Evolutionary conservation across 208 protist species (phyloP).

Genomic region (Acanthamoeba triangularis): DNA sequence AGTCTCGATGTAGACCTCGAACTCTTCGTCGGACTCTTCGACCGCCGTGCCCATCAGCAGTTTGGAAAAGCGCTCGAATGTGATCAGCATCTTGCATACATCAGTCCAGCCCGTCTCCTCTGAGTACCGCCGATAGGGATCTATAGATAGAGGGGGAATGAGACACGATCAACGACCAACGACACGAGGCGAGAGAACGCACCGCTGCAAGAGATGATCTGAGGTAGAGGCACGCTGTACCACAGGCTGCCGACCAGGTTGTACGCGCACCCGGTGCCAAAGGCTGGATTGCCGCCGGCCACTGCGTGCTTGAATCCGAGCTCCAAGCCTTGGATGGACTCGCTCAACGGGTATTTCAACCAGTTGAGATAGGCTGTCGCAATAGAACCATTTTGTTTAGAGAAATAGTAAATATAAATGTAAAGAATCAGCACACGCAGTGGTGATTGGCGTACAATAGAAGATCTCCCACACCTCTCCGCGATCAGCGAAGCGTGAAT

Average conservation of each 20-base stretch:
- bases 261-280: conserved; percentile 48
- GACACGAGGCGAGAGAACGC: background rate
- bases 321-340: conserved; percentile 39
- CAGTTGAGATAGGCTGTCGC: conserved; percentile 44
- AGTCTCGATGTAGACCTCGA: background rate
- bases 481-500: conserved; percentile 29
- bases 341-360: conserved; percentile 1
- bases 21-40: conserved; percentile 18
- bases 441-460: conserved; percentile 7
- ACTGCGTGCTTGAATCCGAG: conserved; percentile 62
- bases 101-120: conserved; percentile 21
- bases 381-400: background rate
- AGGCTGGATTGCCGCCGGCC: conserved; percentile 49
- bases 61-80: conserved; percentile 24
- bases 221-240: background rate
- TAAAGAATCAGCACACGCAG: background rate
- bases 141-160: background rate
- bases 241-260: conserved; percentile 36
- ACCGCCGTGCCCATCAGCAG: conserved; percentile 4
- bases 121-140: conserved; percentile 17
- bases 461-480: conserved; percentile 55
- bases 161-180: background rate
- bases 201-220: background rate
- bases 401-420: background rate
- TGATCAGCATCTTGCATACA: conserved; percentile 50